Evolutionary conservation across 108 stramenopile genomes (phyloP).

Genomic region (Nitzschia sp.): DNA sequence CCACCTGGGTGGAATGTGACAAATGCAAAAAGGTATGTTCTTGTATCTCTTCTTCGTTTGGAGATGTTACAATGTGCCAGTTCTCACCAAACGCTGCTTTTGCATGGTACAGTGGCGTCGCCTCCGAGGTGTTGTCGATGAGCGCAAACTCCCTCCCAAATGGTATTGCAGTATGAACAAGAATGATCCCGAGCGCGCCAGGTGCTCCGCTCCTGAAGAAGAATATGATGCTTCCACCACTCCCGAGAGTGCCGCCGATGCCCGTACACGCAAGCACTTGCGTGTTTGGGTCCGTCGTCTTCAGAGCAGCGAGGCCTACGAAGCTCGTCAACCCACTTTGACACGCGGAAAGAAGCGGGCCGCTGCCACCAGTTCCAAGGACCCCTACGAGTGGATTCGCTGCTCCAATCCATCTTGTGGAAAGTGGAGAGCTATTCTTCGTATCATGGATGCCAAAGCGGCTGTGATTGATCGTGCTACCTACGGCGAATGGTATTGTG

Average conservation of each 20-base stretch:
- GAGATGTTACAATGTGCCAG: neutral
- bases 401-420: slow-evolving; percentile 87
- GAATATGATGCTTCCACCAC: slow-evolving; percentile 79
- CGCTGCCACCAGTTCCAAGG: slow-evolving; percentile 55
- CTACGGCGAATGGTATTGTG: slow-evolving; percentile 87
- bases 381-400: slow-evolving; percentile 86
- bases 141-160: slow-evolving; percentile 77
- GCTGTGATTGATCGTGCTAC: slow-evolving; percentile 62
- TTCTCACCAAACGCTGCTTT: neutral
- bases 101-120: slow-evolving; percentile 70
- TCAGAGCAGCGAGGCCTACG: slow-evolving; percentile 78
- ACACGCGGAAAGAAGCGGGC: slow-evolving; percentile 62
- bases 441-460: slow-evolving; percentile 73
- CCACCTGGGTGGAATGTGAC: slow-evolving; percentile 90
- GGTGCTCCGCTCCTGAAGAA: slow-evolving; percentile 86
- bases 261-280: slow-evolving; percentile 78
- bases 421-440: slow-evolving; percentile 79
- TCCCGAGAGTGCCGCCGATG: slow-evolving; percentile 79
- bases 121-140: slow-evolving; percentile 85
- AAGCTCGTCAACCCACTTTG: slow-evolving; percentile 66
- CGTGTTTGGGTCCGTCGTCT: slow-evolving; percentile 84
- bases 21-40: slow-evolving; percentile 80
- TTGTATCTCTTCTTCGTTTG: neutral
- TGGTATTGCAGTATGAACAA: slow-evolving; percentile 91
- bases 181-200: slow-evolving; percentile 82